phyloP scores from a whole-genome alignment of 2,329 filamentous ascomycete species.

The Beauveria medogensis region DNA sequence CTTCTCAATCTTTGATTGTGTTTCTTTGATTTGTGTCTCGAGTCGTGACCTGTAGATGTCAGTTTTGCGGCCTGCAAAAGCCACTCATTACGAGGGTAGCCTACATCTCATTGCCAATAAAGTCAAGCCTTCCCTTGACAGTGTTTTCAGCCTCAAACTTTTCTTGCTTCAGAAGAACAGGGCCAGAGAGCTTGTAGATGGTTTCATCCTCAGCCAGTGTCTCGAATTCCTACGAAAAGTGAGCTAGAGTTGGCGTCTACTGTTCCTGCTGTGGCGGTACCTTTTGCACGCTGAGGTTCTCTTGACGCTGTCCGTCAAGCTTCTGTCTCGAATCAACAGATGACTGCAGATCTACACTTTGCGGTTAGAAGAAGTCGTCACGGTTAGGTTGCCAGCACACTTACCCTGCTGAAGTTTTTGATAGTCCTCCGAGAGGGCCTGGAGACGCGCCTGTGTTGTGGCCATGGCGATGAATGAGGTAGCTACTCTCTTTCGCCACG shows the following conservation, averaged over 20 bases:
- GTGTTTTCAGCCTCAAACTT: conserved; percentile 82
- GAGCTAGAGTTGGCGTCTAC: conserved; percentile 10
- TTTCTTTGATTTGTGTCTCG: conserved; percentile 47
- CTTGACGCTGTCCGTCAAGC: conserved; percentile 87
- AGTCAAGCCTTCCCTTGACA: conserved; percentile 83
- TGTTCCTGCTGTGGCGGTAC: conserved; percentile 31
- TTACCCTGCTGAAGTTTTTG: conserved; percentile 77
- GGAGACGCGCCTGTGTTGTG: conserved; percentile 67
- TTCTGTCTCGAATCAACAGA: conserved; percentile 76
- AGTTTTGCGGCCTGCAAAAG: not conserved
- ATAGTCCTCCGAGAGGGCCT: conserved; percentile 79
- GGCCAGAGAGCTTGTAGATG: conserved; percentile 94
- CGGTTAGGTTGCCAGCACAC: conserved; percentile 10
- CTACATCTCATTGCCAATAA: conserved; percentile 90
- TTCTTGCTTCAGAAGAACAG: conserved; percentile 90
- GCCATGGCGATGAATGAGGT: conserved; percentile 42
- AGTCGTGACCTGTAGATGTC: conserved; percentile 25
- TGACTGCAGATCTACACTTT: conserved; percentile 64
- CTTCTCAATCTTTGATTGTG: conserved; percentile 48
- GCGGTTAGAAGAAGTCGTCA: not conserved
- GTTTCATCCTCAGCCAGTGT: conserved; percentile 70
- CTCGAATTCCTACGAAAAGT: conserved; percentile 62
- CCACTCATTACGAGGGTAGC: conserved; percentile 20
- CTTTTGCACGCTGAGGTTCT: conserved; percentile 82
- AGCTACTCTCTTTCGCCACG: too few relatives aligned